Evolutionary conservation across 495 filamentous ascomycete species (phyloP), one percentile per base, ranked within the genome.

Genomic region (Annulohypoxylon nitens): DNA sequence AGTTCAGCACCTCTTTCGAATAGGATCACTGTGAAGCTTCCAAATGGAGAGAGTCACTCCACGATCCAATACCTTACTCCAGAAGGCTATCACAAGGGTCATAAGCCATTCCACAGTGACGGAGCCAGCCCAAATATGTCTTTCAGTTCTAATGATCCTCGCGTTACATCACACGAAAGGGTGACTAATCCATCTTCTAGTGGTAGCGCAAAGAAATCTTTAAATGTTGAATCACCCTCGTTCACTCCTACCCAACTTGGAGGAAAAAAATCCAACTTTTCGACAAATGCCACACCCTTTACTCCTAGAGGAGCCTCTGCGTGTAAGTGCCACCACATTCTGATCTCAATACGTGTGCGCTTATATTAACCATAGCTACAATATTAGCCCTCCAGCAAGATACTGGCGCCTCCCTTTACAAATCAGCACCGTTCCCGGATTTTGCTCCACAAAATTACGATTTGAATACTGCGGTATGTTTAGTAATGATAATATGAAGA

Each of bases 221-320:
- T 99, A 75, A 98, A 97, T 79, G 95, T 97, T 74, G 96, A 98
- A 71, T 98, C 96, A 11, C 96, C 97, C 12, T 92, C 95, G 47
- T 99, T 99, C 74, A 97, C 94, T 0, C 97, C 96, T 67, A 86
- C 83, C 4, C 72, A 74, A 36, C 63, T 77, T 20, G 76, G 81
- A 10, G 69, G 86, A 7, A 91, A 90, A 71, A 93, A 93, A 76
- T 83, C 86, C 8, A 84, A 81, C 10, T 81, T 98, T 66, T 95
- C 95, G 4, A 97, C 91, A 2, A 94, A 85, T 81, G 96, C 96
- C n/a, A 92, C 93, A 57, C 91, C 94, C 10, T 99, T 99, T 74
- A 97, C 93, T 43, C 96, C 96, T 16, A 86, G 83, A 20, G 84
- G 81, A 4, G 76, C 75, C 11, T 65, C 68, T 37, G 62, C 72